Evolutionary conservation across 2,329 filamentous ascomycete species (phyloP), one percentile per base, ranked within the genome.

Genomic region (Penicillium expansum): DNA sequence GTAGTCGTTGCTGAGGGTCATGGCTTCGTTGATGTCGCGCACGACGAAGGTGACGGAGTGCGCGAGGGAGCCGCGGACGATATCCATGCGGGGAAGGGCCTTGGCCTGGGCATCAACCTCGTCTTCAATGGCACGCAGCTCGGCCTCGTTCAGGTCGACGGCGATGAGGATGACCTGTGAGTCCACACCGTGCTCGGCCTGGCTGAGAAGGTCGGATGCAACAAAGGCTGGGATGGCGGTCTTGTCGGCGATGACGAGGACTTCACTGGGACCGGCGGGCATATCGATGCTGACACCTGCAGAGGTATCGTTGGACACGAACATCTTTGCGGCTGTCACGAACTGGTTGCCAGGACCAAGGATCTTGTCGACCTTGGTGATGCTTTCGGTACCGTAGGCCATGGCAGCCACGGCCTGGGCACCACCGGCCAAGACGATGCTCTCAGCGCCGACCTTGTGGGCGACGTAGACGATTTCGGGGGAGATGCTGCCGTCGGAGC

Each of bases 331-430:
- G 0, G 94, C 94, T 0, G 94, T 99, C 39, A 99, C 94, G 71
- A 97, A 99, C 75, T 97, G 94, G 77, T 99, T 99, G 35, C 94
- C 94, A 3, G 94, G 94, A 0, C 94, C 94, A 13, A 97, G 85
- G 66, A 99, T 97, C 84, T 99, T 99, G 82, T 99, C 94, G 8
- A 99, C 94, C 80, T 99, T 99, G 74, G 82, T 90, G 49, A 99
- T 86, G 66, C 87, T 93, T 76, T 97, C 89, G 0, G 94, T 99
- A 47, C 94, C 94, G 77, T 99, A 99, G 2, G 94, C 94, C 88
- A 99, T 89, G 47, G 94, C 94, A 20, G 93, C 94, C 37, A 99
- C 87, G 42, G 94, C 94, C 78, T 99, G 94, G 0, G 93, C 94
- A 60, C 94, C 94, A 60, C 94, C 94, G 11, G 94, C 94, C 27